Base-by-base conservation (phyloP, 768 basidiomycete genomes). In the Termitomyces sp. region DNA sequence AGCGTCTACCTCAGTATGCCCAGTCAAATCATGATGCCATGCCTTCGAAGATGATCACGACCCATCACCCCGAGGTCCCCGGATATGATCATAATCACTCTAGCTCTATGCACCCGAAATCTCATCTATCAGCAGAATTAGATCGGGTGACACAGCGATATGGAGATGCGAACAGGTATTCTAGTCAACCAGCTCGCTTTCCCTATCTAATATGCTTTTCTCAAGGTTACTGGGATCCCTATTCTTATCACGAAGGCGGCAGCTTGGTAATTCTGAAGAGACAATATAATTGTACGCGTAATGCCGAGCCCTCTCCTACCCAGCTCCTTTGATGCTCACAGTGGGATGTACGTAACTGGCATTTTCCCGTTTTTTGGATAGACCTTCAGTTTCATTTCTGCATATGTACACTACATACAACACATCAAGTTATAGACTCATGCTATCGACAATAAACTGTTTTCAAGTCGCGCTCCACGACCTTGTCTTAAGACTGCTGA, bases 81-180 rank as follows among this genome's bases (percentile, higher is more conserved):
- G 42, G 51, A 10, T 44, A 19, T 43, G 41, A 48, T 41, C 12
- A 22, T 43, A 35, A 48, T 41, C 12, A 22, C 44, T 40, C 14
- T 30, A 28, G 5, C 15, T n/a, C 48, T 12, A 6, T 24, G 26
- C 11, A 46, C 34, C 17, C 35, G 21, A 34, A 30, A 28, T 34
- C 19, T 21, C 45, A 57, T 45, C 22, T n/a, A 34, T 38, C 57
- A 26, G 28, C 17, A 34, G 58, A 85, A 66, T 67, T 71, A 1
- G 64, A 70, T 34, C 69, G 67, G 14, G 84, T 87, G 15, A 74
- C 74, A 44, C 77, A 83, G 56, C 78, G 75, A 14, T 90, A 90
- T 55, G 85, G 84, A 64, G 77, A 78, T 51, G 73, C 74, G 0
- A 90, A 90, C 66, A 85, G 73, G 88, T 85, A 12, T 11, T 42